A percentile compares a stretch with the other conserved stretches of the same genome.
Evolutionary conservation across 2,329 filamentous ascomycete species (phyloP).

Genomic region (Chrysoporthe austroafricana): DNA sequence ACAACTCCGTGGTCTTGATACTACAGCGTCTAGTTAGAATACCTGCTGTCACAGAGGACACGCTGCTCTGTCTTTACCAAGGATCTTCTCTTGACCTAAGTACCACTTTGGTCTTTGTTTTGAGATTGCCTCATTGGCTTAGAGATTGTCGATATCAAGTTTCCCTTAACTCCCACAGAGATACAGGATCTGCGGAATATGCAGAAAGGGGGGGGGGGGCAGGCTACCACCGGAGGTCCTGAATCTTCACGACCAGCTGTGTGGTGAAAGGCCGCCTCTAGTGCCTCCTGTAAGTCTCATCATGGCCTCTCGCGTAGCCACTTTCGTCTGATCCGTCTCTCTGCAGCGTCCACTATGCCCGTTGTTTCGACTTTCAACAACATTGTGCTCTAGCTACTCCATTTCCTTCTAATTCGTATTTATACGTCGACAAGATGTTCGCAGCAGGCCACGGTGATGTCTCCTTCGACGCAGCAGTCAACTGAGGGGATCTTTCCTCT

Average conservation of each 20-base stretch:
- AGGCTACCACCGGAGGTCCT: not conserved
- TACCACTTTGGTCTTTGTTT: no score
- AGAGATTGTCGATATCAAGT: not conserved
- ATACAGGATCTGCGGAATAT: slow-evolving; percentile 16
- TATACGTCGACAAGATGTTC: no score
- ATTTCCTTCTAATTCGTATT: no score
- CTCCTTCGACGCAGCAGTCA: no score
- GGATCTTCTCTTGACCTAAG: no score
- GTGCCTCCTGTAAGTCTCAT: slow-evolving; percentile 47
- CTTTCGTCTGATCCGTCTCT: slow-evolving; percentile 38
- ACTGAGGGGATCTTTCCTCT: no score
- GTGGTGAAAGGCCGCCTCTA: slow-evolving; percentile 48
- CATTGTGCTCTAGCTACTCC: no score
- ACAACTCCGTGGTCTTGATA: not conserved
- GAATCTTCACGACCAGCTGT: slow-evolving; percentile 7
- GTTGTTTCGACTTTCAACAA: slow-evolving; percentile 29
- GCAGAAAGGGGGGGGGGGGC: slow-evolving; percentile 15
- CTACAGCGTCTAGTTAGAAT: not conserved
- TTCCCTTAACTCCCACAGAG: slow-evolving; percentile 16
- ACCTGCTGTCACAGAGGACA: no score
- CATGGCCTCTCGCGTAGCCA: slow-evolving; percentile 40
- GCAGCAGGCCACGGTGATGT: no score
- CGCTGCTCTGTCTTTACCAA: no score
- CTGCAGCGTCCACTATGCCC: slow-evolving; percentile 35
- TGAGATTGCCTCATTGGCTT: no score